Conservation (phyloP, 2,329 filamentous ascomycete species). For the Colletotrichum coccodes region DNA sequence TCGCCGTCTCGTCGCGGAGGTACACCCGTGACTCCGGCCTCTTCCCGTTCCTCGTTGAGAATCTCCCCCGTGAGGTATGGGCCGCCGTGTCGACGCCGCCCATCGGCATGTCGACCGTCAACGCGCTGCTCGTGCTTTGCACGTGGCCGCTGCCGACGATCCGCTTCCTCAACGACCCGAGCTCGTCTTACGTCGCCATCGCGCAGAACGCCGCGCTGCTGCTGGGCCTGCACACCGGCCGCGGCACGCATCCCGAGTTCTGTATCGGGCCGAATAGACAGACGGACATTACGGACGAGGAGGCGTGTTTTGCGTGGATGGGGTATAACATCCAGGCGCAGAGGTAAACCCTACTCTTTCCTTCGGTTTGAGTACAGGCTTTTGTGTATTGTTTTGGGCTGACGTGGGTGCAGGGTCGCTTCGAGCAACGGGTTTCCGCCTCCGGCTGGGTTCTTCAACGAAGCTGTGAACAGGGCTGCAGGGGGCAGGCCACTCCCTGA, state of each 20-base stretch:
- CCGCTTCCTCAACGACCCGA: slow-evolving; percentile 62
- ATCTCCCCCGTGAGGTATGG: slow-evolving; percentile 58
- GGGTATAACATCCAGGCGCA: slow-evolving; percentile 63
- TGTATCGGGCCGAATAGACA: slow-evolving; percentile 52
- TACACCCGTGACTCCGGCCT: slow-evolving; percentile 55
- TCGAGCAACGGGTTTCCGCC: slow-evolving; percentile 58
- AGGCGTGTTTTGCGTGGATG: slow-evolving; percentile 63
- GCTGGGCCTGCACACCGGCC: slow-evolving; percentile 62
- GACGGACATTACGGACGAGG: slow-evolving; percentile 58
- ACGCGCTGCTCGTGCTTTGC: slow-evolving; percentile 61
- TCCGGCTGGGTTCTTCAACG: slow-evolving; percentile 56
- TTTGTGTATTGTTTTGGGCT: slow-evolving; percentile 29
- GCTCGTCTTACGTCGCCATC: slow-evolving; percentile 56
- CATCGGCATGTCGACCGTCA: slow-evolving; percentile 58
- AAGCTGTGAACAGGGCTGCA: slow-evolving; percentile 58
- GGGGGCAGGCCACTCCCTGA: slow-evolving; percentile 49
- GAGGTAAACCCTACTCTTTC: slow-evolving; percentile 44
- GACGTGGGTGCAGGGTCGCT: slow-evolving; percentile 41
- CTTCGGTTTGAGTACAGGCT: background rate
- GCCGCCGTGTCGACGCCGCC: slow-evolving; percentile 53
- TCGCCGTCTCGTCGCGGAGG: slow-evolving; percentile 60
- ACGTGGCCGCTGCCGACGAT: slow-evolving; percentile 63
- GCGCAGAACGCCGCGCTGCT: slow-evolving; percentile 59
- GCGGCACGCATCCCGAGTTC: slow-evolving; percentile 60
- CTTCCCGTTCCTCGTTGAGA: slow-evolving; percentile 57